A percentile compares a stretch with the other conserved stretches of the same genome.
These are phyloP conservation scores for Carnegiea gigantea DNA, from an alignment of 179 eudicot species.

Conservation along the genomic window DNA sequence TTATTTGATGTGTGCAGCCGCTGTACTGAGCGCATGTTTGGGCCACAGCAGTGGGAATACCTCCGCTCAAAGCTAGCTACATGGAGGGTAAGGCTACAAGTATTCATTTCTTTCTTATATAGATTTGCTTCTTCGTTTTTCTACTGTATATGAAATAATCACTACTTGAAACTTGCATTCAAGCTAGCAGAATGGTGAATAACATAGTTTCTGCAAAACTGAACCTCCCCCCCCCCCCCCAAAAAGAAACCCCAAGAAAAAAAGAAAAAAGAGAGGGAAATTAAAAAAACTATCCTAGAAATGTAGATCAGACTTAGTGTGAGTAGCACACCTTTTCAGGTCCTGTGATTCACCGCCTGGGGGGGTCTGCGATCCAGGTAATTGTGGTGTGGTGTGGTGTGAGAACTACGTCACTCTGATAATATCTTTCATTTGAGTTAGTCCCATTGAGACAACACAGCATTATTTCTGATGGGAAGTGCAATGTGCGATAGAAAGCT, in stretches of 20 bases:
- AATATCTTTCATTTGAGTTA: neutral
- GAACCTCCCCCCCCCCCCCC: too few relatives aligned
- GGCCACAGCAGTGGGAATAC: conserved; percentile 69
- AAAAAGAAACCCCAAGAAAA: too few relatives aligned
- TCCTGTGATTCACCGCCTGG: neutral
- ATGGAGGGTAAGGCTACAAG: conserved; percentile 68
- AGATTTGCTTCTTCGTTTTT: neutral
- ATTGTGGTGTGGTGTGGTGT: neutral
- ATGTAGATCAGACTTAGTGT: neutral
- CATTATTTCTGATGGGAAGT: neutral
- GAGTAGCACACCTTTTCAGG: neutral
- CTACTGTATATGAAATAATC: too few relatives aligned
- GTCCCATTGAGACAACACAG: neutral
- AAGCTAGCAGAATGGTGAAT: too few relatives aligned
- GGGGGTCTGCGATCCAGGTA: neutral
- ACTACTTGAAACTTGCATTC: neutral
- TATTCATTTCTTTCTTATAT: neutral
- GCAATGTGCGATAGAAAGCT: neutral
- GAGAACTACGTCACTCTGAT: neutral
- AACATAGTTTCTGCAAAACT: too few relatives aligned
- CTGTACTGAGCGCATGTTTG: conserved; percentile 77
- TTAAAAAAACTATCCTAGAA: neutral
- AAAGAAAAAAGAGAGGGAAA: too few relatives aligned
- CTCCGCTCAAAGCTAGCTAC: conserved; percentile 70
- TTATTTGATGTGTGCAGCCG: conserved; percentile 46